Base-by-base conservation (phyloP, 2,329 filamentous ascomycete genomes). In the Leptographium galeiforme region DNA sequence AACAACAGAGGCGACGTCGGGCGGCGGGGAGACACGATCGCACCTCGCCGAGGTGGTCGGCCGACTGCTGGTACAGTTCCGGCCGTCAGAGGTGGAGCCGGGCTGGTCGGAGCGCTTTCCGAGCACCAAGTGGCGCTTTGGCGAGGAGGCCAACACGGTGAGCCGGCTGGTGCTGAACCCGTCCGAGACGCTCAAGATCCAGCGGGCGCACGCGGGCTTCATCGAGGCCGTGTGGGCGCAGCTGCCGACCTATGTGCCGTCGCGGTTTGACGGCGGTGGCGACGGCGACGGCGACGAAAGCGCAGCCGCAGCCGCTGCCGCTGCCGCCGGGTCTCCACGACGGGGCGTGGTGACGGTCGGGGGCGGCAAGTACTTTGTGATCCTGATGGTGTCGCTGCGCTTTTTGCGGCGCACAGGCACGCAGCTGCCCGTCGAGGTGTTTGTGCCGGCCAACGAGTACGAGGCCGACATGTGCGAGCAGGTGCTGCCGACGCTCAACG, bases 401-500 rank as follows among this genome's bases (percentile, higher is more conserved):
- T 75, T 78, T 68, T 65, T 78, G 25, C 72, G 76, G 11, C 70
- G 70, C 36, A 68, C 70, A 2, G 75, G 75, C 38, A 76, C 73
- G 39, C 68, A 60, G 2, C 62, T 79, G 10, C 76, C 76, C 0
- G 70, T 78, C 4, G 61, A 68, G 53, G 59, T 70, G n/a, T 65
- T 69, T 48, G 57, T 70, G 53, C 64, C 66, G 44, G 57, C 61
- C 18, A 38, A 58, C 13, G 56, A 67, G 39, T 66, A 63, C 57
- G 61, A 66, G 48, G 54, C 59, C 7, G 41, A 57, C 11, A 53
- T 69, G 7, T 70, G 68, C 59, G 61, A 63, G 16, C 44, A 58
- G n/a, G 55, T 61, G 4, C 57, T 70, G 4, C 60, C 62, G 12
- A 52, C 59, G 10, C 58, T 67, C 18, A 60, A 63, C 50, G 64